Evolutionary conservation across 805 yeast species (phyloP).

Genomic region (Nakazawaea wyomingensis): DNA sequence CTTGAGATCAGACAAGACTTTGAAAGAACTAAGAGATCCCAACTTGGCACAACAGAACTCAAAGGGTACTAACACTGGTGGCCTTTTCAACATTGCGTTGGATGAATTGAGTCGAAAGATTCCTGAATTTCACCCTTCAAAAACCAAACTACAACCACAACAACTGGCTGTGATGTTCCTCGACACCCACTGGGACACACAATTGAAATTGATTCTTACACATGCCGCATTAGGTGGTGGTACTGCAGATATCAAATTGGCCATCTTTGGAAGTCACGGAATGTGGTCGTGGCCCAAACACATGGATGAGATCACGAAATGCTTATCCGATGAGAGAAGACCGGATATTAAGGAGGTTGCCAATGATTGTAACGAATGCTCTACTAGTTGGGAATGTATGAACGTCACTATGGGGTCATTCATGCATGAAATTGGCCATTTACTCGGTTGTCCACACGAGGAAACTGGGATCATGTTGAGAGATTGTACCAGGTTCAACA

Average conservation of each 20-base stretch:
- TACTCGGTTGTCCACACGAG: constrained; percentile 89
- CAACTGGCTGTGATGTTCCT: constrained; percentile 83
- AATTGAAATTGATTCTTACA: constrained; percentile 54
- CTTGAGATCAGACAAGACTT: constrained; percentile 58
- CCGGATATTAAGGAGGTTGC: constrained; percentile 71
- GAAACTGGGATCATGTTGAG: constrained; percentile 86
- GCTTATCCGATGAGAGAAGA: constrained; percentile 68
- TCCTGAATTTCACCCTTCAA: constrained; percentile 40
- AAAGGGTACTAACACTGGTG: constrained; percentile 68
- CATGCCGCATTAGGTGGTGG: constrained; percentile 98
- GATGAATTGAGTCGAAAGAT: constrained; percentile 62
- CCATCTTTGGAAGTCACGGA: constrained; percentile 93
- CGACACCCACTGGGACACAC: constrained; percentile 80
- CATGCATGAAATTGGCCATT: constrained; percentile 92
- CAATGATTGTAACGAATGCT: constrained; percentile 80
- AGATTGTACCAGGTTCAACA: constrained; percentile 74
- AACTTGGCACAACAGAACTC: constrained; percentile 84
- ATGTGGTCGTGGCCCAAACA: constrained; percentile 88
- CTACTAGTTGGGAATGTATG: constrained; percentile 85
- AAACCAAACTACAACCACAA: constrained; percentile 37
- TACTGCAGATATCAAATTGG: constrained; percentile 59
- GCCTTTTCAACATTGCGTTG: constrained; percentile 69
- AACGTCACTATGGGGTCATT: constrained; percentile 89
- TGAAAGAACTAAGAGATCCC: constrained; percentile 68
- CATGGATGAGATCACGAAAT: constrained; percentile 61